Percentiles rank a stretch among this genome's conserved stretches.
Evolutionary conservation across 2,329 filamentous ascomycete species (phyloP).

Genomic region (Diaporthe humulicola): DNA sequence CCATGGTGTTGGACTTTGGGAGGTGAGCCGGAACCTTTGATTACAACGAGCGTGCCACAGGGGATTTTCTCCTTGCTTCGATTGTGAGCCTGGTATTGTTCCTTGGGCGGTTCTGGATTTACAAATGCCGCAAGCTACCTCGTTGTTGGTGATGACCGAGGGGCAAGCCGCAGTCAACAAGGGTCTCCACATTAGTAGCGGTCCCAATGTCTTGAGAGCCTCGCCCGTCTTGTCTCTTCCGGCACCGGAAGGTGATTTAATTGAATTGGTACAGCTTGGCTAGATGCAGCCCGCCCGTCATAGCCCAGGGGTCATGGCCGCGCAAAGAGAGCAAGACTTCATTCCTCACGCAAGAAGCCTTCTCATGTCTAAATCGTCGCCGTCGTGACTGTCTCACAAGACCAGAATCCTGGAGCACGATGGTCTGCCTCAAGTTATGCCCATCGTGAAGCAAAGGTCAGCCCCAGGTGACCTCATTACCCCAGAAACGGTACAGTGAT

Average conservation of each 20-base stretch:
- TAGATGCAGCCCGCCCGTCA: not conserved
- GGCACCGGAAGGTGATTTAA: constrained; percentile 15
- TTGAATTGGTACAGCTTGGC: not conserved
- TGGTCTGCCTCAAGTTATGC: not conserved
- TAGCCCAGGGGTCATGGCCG: not conserved
- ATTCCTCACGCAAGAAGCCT: not conserved
- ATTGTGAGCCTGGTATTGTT: not conserved
- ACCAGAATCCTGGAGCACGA: not conserved
- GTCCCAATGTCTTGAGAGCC: not conserved
- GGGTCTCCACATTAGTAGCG: constrained; percentile 8
- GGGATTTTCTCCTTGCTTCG: not conserved
- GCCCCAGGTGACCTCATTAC: constrained; percentile 38
- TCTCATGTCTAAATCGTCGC: not conserved
- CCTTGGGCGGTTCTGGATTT: not conserved
- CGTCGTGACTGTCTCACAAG: not conserved
- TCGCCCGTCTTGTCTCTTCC: constrained; percentile 4
- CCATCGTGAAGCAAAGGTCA: not conserved
- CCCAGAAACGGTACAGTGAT: constrained; percentile 3
- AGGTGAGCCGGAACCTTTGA: not conserved
- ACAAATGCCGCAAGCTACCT: not conserved
- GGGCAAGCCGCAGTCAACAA: not conserved
- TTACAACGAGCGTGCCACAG: not conserved
- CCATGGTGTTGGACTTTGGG: constrained; percentile 42
- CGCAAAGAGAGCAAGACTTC: not conserved
- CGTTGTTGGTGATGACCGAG: not conserved